Evolutionary conservation across 305 asterid genomes (phyloP).

Genomic region (Fraxinus sp.): DNA sequence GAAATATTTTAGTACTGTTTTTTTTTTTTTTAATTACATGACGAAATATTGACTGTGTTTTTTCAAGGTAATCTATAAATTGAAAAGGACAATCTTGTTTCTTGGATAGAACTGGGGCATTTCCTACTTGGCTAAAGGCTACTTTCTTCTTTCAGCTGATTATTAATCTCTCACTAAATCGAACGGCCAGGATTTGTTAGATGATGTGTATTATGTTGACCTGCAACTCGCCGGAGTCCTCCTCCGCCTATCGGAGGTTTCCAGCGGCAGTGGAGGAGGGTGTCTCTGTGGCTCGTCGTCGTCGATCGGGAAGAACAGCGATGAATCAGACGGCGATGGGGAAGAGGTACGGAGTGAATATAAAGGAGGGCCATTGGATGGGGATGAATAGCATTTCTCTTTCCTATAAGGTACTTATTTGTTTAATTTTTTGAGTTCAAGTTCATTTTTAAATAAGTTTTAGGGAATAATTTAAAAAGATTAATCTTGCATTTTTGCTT

Average conservation of each 20-base stretch:
- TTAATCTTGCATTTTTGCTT: neutral
- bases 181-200: conserved; percentile 35
- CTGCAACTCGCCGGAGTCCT: conserved; percentile 25
- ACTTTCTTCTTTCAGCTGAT: neutral
- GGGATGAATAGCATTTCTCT: no score
- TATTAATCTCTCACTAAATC: conserved; percentile 17
- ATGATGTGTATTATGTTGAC: conserved; percentile 32
- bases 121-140: neutral
- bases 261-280: conserved; percentile 15
- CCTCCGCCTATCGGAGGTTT: conserved; percentile 26
- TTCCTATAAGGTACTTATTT: conserved; percentile 48
- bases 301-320: conserved; percentile 68
- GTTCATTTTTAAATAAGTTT: neutral
- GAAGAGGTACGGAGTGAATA: conserved; percentile 70
- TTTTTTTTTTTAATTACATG: neutral
- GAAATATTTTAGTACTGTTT: no score
- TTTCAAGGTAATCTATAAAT: neutral
- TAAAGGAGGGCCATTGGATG: conserved; percentile 63
- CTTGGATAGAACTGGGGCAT: neutral
- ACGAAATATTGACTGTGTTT: neutral
- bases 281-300: conserved; percentile 40
- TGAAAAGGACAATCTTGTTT: neutral
- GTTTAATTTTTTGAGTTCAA: neutral
- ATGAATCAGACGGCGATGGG: conserved; percentile 40
- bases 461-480: neutral